Evolutionary conservation across 768 basidiomycete genomes (phyloP).

Genomic region (Termitomyces sp.): DNA sequence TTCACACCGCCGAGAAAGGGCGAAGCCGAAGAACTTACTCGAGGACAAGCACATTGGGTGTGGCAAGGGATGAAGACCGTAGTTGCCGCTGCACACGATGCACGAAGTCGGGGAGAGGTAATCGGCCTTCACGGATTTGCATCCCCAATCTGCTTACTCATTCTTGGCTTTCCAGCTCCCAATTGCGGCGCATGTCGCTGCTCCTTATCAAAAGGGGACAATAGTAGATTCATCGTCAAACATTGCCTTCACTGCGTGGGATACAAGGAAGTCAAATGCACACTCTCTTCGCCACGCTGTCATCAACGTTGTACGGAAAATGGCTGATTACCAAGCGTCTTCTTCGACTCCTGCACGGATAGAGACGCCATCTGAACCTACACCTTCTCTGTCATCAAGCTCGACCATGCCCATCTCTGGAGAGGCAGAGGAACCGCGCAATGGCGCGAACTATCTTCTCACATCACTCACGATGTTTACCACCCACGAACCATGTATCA

Average conservation of each 20-base stretch:
- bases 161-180: constrained; percentile 50
- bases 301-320: constrained; percentile 67
- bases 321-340: constrained; percentile 54
- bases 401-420: not conserved
- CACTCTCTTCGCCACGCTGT: constrained; percentile 88
- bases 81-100: constrained; percentile 45
- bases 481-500: constrained; percentile 95
- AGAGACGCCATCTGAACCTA: not conserved
- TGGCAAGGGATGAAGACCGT: constrained; percentile 58
- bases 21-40: constrained; percentile 65
- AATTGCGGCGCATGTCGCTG: constrained; percentile 68
- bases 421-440: constrained; percentile 28
- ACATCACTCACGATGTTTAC: constrained; percentile 82
- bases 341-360: not conserved
- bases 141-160: not conserved
- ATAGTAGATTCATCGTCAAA: constrained; percentile 7
- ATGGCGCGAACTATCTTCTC: constrained; percentile 84
- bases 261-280: constrained; percentile 60
- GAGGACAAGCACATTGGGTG: constrained; percentile 71
- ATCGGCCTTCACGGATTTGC: constrained; percentile 14
- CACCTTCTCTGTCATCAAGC: not conserved
- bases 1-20: constrained; percentile 68
- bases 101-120: constrained; percentile 58
- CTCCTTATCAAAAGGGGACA: constrained; percentile 36
- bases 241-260: constrained; percentile 51